Base-by-base conservation (phyloP, 2,329 filamentous ascomycete genomes). In the Juglanconis sp. region DNA sequence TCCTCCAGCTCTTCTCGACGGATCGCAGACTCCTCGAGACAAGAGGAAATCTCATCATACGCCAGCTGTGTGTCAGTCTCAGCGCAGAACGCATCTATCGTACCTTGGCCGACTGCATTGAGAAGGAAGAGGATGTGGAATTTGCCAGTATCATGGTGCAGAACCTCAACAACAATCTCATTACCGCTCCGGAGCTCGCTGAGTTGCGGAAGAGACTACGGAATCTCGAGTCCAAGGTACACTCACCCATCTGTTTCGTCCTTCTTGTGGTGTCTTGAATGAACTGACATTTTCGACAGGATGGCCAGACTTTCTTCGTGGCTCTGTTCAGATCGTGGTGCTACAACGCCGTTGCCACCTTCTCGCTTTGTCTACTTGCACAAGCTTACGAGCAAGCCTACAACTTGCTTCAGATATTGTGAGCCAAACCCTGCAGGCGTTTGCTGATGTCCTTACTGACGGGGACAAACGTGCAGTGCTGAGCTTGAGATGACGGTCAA, bases 111-210 rank as follows among this genome's bases (percentile, higher is more conserved):
- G 95, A 99, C 68, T 97, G 95, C 67, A 90, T 99, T 9, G 95
- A 98, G 73, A 96, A 93, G 70, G 95, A 99, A 73, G 95, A 98
- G 76, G 95, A 99, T 71, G 87, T 99, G 47, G 96, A 99, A 72
- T 99, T 99, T 74, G 94, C 95, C 15, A 97, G 94, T 71, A 98
- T 99, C 68, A 99, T 99, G 95, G 92, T 99, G 35, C 95, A 99
- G 73, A 98, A 98, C 69, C 81, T 99, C 56, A 99, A 99, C 77
- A 99, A 99, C 74, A 99, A 99, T 69, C 87, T 99, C 57, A 97
- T 99, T 66, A 99, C 96, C 1, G 95, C 96, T 0, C 95, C 96
- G 1, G 93, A 99, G 74, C 80, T 99, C 35, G 87, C 91, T 1
- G 96, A 98, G 67, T 81, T 99, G 64, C 87, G 95, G 50, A 97